phyloP scores from a whole-genome alignment of 177 flowering plant species.

The Telopea speciosissima region DNA sequence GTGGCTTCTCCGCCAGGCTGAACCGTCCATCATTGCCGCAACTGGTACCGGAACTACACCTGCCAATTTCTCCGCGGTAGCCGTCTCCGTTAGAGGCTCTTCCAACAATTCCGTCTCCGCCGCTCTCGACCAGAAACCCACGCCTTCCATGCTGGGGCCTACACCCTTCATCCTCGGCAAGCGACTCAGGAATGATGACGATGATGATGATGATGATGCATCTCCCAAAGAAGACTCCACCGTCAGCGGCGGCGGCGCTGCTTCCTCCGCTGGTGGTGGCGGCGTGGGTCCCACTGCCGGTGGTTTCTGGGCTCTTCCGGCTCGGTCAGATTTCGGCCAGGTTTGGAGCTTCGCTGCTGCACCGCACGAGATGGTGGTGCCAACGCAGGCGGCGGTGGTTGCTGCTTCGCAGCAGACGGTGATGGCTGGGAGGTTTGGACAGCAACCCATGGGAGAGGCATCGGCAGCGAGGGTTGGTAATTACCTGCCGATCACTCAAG shows the following conservation, averaged over 20 bases:
- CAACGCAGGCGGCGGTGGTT: conserved; percentile 13
- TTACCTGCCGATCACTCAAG: conserved; percentile 67
- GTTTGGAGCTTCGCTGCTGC: conserved; percentile 76
- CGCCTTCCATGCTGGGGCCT: conserved; percentile 26
- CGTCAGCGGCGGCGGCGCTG: conserved; percentile 12
- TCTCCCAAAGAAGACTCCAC: conserved; percentile 12
- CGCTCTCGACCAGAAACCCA: conserved; percentile 47
- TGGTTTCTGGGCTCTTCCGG: conserved; percentile 65
- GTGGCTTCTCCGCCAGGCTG: conserved; percentile 96
- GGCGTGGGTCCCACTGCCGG: conserved; percentile 27
- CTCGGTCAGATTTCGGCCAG: conserved; percentile 58
- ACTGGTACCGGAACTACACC: conserved; percentile 95
- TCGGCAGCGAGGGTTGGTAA: conserved; percentile 87
- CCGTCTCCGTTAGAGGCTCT: conserved; percentile 37
- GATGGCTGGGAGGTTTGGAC: conserved; percentile 30
- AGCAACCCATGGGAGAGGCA: conserved; percentile 68
- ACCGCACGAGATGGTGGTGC: conserved; percentile 22
- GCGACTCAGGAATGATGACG: conserved; percentile 53
- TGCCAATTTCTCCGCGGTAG: conserved; percentile 66
- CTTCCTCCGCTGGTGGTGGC: conserved; percentile 13
- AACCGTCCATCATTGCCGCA: conserved; percentile 93
- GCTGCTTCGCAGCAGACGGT: conserved; percentile 19
- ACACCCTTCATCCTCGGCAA: conserved; percentile 71
- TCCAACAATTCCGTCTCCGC: conserved; percentile 29
- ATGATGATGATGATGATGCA: conserved; percentile 21